phyloP scores from a whole-genome alignment of 129 eudicot genomes.

The Lactuca sativa region DNA sequence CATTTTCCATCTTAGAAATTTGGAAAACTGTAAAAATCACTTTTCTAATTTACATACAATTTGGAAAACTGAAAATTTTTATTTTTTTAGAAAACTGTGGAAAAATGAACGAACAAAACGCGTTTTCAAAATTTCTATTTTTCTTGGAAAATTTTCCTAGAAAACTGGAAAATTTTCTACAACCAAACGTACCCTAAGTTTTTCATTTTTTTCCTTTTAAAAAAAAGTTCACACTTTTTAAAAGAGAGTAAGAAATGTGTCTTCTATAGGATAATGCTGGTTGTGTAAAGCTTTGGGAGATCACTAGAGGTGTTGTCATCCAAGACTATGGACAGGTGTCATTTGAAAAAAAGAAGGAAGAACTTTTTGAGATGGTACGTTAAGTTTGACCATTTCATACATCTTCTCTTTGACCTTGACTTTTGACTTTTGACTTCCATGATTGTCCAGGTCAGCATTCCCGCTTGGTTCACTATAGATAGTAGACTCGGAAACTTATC shows the following conservation, averaged over 20 bases:
- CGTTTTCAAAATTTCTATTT: no score
- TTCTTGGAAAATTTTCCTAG: no score
- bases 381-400: slow-evolving; percentile 2
- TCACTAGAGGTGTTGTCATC: slow-evolving; percentile 75
- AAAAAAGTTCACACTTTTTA: neutral
- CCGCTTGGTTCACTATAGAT: slow-evolving; percentile 95
- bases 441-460: slow-evolving; percentile 81
- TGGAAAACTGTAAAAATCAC: no score
- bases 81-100: no score
- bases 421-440: neutral
- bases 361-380: slow-evolving; percentile 89
- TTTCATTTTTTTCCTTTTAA: neutral
- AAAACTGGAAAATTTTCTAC: no score
- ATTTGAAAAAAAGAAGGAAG: slow-evolving; percentile 87
- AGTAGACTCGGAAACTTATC: slow-evolving; percentile 94
- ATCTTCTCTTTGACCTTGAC: slow-evolving; percentile 27
- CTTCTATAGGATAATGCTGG: slow-evolving; percentile 84
- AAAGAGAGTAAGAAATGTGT: neutral
- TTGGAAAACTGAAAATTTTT: no score
- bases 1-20: no score
- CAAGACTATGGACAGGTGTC: slow-evolving; percentile 87
- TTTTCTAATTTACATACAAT: no score
- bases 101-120: no score
- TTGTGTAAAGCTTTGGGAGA: slow-evolving; percentile 91
- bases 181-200: no score